Evolutionary conservation across 495 filamentous ascomycete genomes (phyloP).

Genomic region (Bathelium albidoporum): DNA sequence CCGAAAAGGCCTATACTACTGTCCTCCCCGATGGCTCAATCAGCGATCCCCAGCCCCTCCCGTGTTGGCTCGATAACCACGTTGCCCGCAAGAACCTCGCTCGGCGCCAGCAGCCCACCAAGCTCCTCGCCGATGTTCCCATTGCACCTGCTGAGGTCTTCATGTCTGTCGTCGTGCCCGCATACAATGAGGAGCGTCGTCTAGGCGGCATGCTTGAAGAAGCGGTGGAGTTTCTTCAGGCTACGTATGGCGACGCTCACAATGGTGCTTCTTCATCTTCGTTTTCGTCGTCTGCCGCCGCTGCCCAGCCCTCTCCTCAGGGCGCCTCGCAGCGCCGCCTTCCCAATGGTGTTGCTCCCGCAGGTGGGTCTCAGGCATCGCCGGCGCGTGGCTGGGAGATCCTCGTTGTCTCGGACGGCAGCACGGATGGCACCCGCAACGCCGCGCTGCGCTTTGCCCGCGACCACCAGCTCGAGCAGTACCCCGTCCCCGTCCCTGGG

Average conservation of each 20-base stretch:
- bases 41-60: conserved; percentile 50
- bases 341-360: too few species aligned
- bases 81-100: conserved; percentile 41
- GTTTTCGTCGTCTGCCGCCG: not conserved
- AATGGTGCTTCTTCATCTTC: conserved; percentile 6
- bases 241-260: conserved; percentile 51
- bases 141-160: conserved; percentile 46
- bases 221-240: conserved; percentile 74
- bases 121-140: conserved; percentile 23
- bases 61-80: conserved; percentile 74
- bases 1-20: too few species aligned
- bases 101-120: conserved; percentile 21
- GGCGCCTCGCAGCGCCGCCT: too few species aligned
- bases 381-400: conserved; percentile 72
- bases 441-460: conserved; percentile 69
- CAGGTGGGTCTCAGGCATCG: too few species aligned
- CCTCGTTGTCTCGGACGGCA: conserved; percentile 90
- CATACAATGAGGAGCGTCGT: conserved; percentile 86
- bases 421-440: conserved; percentile 68
- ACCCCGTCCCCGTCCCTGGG: conserved; percentile 23
- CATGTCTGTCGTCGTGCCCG: conserved; percentile 86
- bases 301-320: too few species aligned
- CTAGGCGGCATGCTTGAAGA: conserved; percentile 78
- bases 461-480: conserved; percentile 37
- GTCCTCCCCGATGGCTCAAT: conserved; percentile 53